phyloP scores from a whole-genome alignment of 1,284 basidiomycete genomes.

The Trichosporon coremiiforme region DNA sequence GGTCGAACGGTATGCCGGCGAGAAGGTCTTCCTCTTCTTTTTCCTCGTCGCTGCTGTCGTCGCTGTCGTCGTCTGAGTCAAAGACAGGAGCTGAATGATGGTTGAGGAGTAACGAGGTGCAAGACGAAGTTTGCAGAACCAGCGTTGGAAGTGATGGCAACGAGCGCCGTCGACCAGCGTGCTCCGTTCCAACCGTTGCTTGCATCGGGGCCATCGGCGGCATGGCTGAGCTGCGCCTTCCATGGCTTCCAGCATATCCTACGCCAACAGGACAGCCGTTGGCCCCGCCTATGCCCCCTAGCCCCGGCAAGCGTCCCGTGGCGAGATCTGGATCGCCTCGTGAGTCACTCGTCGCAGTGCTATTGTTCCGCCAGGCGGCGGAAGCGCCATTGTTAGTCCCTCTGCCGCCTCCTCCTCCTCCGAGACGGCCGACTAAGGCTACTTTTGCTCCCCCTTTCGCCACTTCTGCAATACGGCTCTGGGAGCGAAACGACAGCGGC shows the following conservation, averaged over 20 bases:
- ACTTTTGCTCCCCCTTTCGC: too few species aligned
- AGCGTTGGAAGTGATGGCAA: not conserved
- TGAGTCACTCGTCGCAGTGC: not conserved
- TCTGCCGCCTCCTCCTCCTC: not conserved
- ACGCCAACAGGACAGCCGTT: not conserved
- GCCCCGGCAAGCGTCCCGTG: too few species aligned
- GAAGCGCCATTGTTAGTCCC: not conserved
- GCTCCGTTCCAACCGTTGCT: not conserved
- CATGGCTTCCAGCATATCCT: not conserved
- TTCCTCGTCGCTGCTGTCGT: too few species aligned
- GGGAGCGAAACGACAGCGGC: too few species aligned
- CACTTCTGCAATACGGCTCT: too few species aligned
- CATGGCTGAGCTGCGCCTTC: not conserved
- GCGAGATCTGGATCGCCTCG: not conserved
- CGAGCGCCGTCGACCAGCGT: not conserved
- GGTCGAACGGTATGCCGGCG: not conserved
- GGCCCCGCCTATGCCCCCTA: not conserved
- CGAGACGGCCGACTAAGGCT: conserved; percentile 1
- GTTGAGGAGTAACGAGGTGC: conserved; percentile 1
- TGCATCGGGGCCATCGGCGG: not conserved
- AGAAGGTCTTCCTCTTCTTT: not conserved
- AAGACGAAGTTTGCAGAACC: conserved; percentile 15
- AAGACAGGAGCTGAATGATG: not conserved
- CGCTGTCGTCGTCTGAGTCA: not conserved
- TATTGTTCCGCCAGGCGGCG: not conserved